phyloP scores from a whole-genome alignment of 768 basidiomycete species.

The Boletus edulis region DNA sequence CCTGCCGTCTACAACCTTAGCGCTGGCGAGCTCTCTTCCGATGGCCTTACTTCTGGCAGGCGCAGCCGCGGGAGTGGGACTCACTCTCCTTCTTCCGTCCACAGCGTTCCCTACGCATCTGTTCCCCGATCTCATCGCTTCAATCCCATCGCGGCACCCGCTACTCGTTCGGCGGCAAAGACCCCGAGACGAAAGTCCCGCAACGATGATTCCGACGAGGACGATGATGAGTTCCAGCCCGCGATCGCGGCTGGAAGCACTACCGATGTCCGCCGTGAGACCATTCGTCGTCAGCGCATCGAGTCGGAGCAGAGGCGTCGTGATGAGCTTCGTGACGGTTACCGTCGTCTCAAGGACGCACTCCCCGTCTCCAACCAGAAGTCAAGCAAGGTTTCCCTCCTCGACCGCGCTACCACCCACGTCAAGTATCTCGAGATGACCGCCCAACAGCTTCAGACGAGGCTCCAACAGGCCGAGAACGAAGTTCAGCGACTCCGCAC shows the following conservation, averaged over 20 bases:
- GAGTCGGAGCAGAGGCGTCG: conserved; percentile 91
- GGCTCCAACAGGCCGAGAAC: conserved; percentile 74
- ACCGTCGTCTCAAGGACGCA: conserved; percentile 85
- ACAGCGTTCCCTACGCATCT: conserved; percentile 53
- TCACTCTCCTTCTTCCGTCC: conserved; percentile 46
- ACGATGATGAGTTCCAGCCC: conserved; percentile 74
- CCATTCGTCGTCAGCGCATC: conserved; percentile 88
- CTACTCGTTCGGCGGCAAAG: conserved; percentile 53
- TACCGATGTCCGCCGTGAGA: conserved; percentile 79
- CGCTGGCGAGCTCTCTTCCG: conserved; percentile 72
- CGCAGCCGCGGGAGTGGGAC: conserved; percentile 72
- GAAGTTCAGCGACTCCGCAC: conserved; percentile 78
- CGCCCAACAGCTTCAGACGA: conserved; percentile 69
- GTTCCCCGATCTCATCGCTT: conserved; percentile 76
- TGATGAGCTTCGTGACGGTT: conserved; percentile 91
- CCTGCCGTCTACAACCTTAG: conserved; percentile 71
- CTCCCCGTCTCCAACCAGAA: conserved; percentile 90
- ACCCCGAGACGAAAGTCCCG: conserved; percentile 43
- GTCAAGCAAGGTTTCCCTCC: conserved; percentile 86
- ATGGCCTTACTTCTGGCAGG: conserved; percentile 60
- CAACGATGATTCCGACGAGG: conserved; percentile 71
- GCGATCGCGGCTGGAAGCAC: conserved; percentile 39
- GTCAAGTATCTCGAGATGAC: conserved; percentile 85
- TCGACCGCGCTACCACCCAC: conserved; percentile 86
- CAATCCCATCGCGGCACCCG: conserved; percentile 63